Percentiles rank a stretch among this genome's conserved stretches.
Evolutionary conservation across 805 yeast genomes (phyloP).

Genomic region (Metschnikowia amazonensis): DNA sequence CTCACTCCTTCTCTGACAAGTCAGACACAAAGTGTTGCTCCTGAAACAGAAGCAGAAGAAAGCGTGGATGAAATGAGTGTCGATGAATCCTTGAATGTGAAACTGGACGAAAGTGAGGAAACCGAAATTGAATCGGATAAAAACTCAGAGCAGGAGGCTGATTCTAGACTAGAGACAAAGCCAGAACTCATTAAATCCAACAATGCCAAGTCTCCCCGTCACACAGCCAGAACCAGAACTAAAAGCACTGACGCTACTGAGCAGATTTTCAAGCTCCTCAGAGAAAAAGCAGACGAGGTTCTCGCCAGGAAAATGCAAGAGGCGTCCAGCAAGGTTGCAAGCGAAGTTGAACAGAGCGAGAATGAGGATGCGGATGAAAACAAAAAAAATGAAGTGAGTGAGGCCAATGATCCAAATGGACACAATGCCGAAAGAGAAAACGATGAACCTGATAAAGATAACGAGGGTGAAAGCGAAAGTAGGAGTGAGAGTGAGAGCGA

Average conservation of each 20-base stretch:
- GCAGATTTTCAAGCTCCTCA: background rate
- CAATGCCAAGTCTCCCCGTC: background rate
- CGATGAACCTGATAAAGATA: background rate
- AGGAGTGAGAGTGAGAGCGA: background rate
- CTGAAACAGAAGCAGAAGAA: too few species aligned
- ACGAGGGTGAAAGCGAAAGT: background rate
- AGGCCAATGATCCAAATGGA: background rate
- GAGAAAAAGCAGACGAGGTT: slow-evolving; percentile 1
- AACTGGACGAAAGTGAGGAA: background rate
- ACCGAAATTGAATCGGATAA: background rate
- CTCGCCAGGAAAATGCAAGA: background rate
- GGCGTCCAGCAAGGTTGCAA: background rate
- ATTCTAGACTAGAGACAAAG: background rate
- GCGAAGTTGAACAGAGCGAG: background rate
- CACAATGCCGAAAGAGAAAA: background rate
- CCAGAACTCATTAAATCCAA: background rate
- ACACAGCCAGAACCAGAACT: background rate
- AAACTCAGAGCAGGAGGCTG: background rate
- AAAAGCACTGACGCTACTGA: background rate
- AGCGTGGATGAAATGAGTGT: background rate
- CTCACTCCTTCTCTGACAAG: background rate
- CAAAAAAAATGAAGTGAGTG: background rate
- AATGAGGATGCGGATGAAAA: background rate
- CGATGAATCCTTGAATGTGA: background rate
- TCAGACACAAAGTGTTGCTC: background rate